Conservation (phyloP, 139 green algal genomes). For the Volvox africanus region DNA sequence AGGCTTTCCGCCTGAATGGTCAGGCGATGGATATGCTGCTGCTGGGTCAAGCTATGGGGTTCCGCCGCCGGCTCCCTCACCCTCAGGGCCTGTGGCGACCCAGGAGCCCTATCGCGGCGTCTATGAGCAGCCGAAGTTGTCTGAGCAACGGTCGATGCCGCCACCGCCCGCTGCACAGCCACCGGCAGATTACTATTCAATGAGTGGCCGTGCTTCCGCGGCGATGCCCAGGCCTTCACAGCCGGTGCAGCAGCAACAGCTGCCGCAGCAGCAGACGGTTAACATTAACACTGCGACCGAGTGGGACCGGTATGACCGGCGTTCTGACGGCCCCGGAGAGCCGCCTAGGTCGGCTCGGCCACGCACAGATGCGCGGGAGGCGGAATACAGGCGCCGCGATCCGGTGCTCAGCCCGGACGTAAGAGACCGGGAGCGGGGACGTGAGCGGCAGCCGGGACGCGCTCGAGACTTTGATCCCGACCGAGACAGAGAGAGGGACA, state of each 20-base stretch:
- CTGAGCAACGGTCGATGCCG: not conserved
- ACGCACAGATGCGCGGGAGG: not conserved
- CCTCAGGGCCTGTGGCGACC: not conserved
- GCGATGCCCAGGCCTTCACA: not conserved
- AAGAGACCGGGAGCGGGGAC: not conserved
- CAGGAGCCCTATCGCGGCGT: not conserved
- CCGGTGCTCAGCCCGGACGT: not conserved
- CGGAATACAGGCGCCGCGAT: constrained; percentile 3
- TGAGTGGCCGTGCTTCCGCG: not conserved
- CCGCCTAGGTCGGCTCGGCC: not conserved
- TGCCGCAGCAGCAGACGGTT: not conserved
- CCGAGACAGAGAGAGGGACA: not conserved
- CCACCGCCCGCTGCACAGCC: not conserved
- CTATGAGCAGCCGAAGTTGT: not conserved
- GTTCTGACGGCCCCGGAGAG: not conserved
- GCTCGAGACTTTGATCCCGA: not conserved
- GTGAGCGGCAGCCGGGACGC: not conserved
- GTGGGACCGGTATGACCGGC: not conserved
- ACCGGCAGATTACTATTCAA: not conserved
- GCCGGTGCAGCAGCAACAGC: not conserved
- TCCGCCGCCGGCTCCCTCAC: not conserved
- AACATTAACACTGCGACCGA: not conserved
- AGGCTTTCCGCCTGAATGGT: not conserved
- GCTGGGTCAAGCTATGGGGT: not conserved
- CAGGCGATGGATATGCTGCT: not conserved